phyloP scores from a whole-genome alignment of 129 eudicot species.

The Chrysanthemum makinoi region DNA sequence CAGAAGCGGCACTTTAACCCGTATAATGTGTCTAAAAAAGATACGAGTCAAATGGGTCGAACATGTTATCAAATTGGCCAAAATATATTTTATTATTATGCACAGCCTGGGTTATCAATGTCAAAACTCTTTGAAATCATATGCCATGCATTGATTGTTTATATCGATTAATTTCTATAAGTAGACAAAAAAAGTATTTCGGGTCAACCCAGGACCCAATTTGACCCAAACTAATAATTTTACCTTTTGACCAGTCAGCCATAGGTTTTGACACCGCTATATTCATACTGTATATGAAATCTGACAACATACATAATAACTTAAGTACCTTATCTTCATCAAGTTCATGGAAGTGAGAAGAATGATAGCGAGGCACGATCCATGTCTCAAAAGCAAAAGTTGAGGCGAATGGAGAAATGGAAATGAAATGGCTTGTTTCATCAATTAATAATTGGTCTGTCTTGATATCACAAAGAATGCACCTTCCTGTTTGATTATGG shows the following conservation, averaged over 20 bases:
- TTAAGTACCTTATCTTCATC: conserved; percentile 75
- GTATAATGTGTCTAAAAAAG: not conserved
- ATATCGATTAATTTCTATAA: too few species aligned
- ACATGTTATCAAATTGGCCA: not conserved
- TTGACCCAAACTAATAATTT: too few species aligned
- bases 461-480: conserved; percentile 65
- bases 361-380: conserved; percentile 82
- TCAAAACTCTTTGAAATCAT: too few species aligned
- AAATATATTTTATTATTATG: not conserved
- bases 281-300: conserved; percentile 3
- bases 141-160: too few species aligned
- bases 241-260: too few species aligned
- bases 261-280: not conserved
- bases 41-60: not conserved
- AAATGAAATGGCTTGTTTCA: conserved; percentile 63
- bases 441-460: conserved; percentile 44
- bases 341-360: conserved; percentile 74
- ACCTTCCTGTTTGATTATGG: conserved; percentile 69
- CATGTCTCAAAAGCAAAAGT: conserved; percentile 82
- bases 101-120: too few species aligned
- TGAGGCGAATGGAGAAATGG: conserved; percentile 85
- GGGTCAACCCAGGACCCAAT: not conserved
- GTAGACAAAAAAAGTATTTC: not conserved
- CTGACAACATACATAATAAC: not conserved
- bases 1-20: not conserved